Base-by-base conservation (phyloP, 805 yeast species). In the Ogataea minuta region DNA sequence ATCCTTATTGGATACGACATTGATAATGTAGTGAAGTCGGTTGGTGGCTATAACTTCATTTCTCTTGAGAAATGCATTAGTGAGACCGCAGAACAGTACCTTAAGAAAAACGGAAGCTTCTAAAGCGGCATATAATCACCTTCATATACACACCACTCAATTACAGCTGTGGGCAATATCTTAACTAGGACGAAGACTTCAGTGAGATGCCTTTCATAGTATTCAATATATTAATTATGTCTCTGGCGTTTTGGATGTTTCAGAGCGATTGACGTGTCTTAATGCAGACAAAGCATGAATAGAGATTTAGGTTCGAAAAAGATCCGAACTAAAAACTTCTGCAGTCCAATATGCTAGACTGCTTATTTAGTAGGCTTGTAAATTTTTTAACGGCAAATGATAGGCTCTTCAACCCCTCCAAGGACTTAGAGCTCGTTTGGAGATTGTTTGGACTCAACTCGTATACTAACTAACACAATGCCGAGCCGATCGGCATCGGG, bases 51-150 rank as follows among this genome's bases (percentile, higher is more conserved):
- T 36, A 50, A 63, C 14, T 65, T 63, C 45, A 64, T 60, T 39
- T 57, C 60, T 16, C 50, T 70, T 29, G 66, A 71, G 46, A 47
- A 56, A 11, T 51, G 70, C 2, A 57, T 73, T 17, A 57, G 52
- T 31, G 78, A 74, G 49, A 53, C 74, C 4, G 61, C 64, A 13
- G 32, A 52, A 10, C 77, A 72, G 54, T 39, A 39, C 15, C 6
- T 34, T 11, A 41, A 37, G 28, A 34, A 31, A 14, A 31, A 42
- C 23, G 45, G 42, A 11, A 29, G 11, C 9, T 23, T 28, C 20
- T n/a, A n/a, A n/a, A n/a, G n/a, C n/a, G n/a, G n/a, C n/a, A n/a
- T n/a, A n/a, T n/a, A n/a, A 8, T 19, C 8, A 6, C 21, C 8
- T 19, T 6, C 5, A 19, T 6, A 5, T 19, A 19, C 5, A 19